Conservation (phyloP, 805 yeast genomes). For the Schizosaccharomyces pombe region ASM294v3 CU329670.1:2735001-2735500, state of each 20-base stretch:
- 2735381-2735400: conserved; percentile 95
- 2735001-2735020: too few relatives aligned
- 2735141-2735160: conserved; percentile 93
- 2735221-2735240: too few relatives aligned
- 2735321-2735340: conserved; percentile 89
- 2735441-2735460: conserved; percentile 97
- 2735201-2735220: conserved; percentile 57
- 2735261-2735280: background rate
- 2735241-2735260: conserved; percentile 5
- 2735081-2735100: conserved; percentile 18
- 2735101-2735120: conserved; percentile 31
- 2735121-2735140: conserved; percentile 45
- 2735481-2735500: conserved; percentile 84
- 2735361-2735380: conserved; percentile 77
- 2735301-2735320: conserved; percentile 8
- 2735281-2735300: conserved; percentile 5
- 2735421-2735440: conserved; percentile 76
- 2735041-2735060: conserved; percentile 31
- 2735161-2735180: conserved; percentile 20
- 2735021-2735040: too few relatives aligned
- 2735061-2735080: conserved; percentile 56
- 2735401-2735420: conserved; percentile 77
- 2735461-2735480: conserved; percentile 90
- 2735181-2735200: conserved; percentile 14
- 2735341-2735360: conserved; percentile 94